Evolutionary conservation across 257 asterid genomes (phyloP), one percentile per base, ranked within the genome.

Genomic region (Knoxia roxburghii): DNA sequence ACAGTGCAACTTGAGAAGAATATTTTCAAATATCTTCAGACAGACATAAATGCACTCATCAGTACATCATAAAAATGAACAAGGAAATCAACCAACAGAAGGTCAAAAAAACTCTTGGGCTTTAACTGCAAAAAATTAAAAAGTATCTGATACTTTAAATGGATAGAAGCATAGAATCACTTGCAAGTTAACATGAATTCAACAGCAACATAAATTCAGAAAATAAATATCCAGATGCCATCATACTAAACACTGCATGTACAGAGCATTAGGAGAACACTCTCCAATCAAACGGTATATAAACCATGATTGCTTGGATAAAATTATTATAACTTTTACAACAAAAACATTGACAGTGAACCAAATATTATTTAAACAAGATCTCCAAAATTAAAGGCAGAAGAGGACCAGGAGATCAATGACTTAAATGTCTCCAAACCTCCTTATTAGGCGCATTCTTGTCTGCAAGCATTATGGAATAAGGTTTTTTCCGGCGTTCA

Each of bases 361-460:
- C 43, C 50, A 33, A 23, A 5, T 12, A 10, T 12, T 43, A 52
- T 35, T 32, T 26, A 23, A 67, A 52, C 21, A 26, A 52, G 29
- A 52, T 40, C 68, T 5, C 2, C 9, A 41, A 18, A 24, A 14
- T 21, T 7, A 46, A 15, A 45, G 39, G 58, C 6, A 15, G 18
- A 20, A 45, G 26, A 15, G n/a, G 49, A 17, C 46, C 7, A 30
- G 40, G 35, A 13, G 39, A 46, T 15, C 35, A 70, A 51, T 40
- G 65, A 29, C 69, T 76, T 69, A 93, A 97, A 90, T 79, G 94
- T 68, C 58, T 82, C 99, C 99, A 93, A 68, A 93, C 99, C 70
- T 88, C 95, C 80, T 88, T 95, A 76, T 90, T 90, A 55, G 99
- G 99, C 52, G 99, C 99, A 78, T 93, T 93, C 87, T 93, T 93